Evolutionary conservation across 306 rosid species (phyloP), one percentile per base, ranked within the genome.

Genomic region (Lablab purpureus): DNA sequence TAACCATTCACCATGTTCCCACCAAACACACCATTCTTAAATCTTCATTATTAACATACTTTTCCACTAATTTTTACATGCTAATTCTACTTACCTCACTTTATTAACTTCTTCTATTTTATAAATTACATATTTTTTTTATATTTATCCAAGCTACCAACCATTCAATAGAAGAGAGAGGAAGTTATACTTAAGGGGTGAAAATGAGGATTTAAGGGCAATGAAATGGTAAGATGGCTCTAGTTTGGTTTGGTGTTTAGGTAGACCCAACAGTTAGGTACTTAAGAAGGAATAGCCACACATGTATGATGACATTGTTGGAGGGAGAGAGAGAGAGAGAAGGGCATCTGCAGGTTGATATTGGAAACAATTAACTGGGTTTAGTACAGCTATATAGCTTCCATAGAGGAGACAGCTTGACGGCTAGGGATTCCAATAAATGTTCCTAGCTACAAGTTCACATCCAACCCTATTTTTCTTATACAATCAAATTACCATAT

Each of bases 371-470:
- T 40, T 77, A 46, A 45, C 83, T 64, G 65, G 75, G 74, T 71
- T 77, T 63, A 65, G 83, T 77, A 88, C 92, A 83, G 71, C 70
- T 76, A 55, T 37, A 67, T 85, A 88, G 94, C 82, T 55, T 81
- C 91, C 91, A 75, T 43, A 51, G 43, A 75, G 94, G 93, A 85
- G 94, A 92, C 93, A 90, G 71, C 84, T 85, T 84, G 51, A 86
- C 85, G 82, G 75, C 83, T 54, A 76, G 55, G 67, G 62, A 50
- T 64, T 67, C 58, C 32, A 83, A 71, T 77, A 77, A 77, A 77
- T 64, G 82, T 52, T 51, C 2, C 37, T 71, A 73, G 45, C 80
- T 67, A 73, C 2, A 72, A 37, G 13, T 27, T 37, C 14, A 80
- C 23, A 49, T 59, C 21, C 14, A 45, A 63, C 34, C 43, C 74